Percentiles rank a stretch among this genome's conserved stretches.
Conservation (phyloP, 2,329 filamentous ascomycete genomes). For the Aspergillus amoenus region DNA sequence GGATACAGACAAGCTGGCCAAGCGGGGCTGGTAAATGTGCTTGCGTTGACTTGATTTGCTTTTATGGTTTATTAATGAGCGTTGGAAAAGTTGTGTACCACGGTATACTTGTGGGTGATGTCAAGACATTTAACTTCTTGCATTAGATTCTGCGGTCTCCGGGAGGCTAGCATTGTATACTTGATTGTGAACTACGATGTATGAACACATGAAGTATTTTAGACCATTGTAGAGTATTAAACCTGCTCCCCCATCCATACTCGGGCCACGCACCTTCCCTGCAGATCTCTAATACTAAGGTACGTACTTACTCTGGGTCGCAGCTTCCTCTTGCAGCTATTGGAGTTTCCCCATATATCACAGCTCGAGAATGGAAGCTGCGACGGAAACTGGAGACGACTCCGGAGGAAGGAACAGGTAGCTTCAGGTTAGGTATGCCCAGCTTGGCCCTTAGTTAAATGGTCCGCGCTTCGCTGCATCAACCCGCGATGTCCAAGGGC, state of each 20-base stretch:
- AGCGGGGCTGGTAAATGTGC: conserved; percentile 71
- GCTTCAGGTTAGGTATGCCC: neutral
- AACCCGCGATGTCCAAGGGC: no score
- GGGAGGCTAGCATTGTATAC: conserved; percentile 2
- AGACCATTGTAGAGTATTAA: conserved; percentile 3
- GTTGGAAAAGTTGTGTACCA: conserved; percentile 18
- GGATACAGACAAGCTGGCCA: conserved; percentile 77
- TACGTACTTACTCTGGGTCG: no score
- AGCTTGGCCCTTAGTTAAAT: no score
- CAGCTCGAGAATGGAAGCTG: neutral
- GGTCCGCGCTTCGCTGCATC: no score
- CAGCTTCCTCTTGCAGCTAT: neutral
- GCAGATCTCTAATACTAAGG: neutral
- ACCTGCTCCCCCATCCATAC: neutral
- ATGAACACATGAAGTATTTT: conserved; percentile 14
- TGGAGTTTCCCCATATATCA: neutral
- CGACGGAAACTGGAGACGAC: neutral
- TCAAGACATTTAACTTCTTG: conserved; percentile 13
- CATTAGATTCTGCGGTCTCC: conserved; percentile 1
- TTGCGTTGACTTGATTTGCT: conserved; percentile 8
- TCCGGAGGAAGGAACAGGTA: neutral
- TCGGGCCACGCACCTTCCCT: neutral
- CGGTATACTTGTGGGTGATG: neutral
- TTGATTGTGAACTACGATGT: conserved; percentile 15
- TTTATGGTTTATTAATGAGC: conserved; percentile 6